A percentile compares a stretch with the other conserved stretches of the same genome.
Evolutionary conservation across 495 filamentous ascomycete genomes (phyloP).

Genomic region (Neurospora pannonica): DNA sequence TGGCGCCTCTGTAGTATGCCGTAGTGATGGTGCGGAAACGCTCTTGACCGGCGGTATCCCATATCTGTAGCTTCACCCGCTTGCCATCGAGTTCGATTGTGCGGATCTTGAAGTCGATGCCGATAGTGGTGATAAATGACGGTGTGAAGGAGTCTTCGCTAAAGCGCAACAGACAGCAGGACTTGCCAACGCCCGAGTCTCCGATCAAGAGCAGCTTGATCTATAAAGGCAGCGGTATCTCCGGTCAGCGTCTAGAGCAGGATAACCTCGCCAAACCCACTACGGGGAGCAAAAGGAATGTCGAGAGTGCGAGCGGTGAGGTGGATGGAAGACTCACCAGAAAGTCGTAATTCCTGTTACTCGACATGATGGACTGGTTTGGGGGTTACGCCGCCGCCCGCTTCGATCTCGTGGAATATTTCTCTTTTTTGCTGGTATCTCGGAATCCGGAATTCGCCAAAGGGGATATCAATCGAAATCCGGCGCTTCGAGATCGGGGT

Average conservation of each 20-base stretch:
- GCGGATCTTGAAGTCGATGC: slow-evolving; percentile 99
- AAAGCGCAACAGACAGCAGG: slow-evolving; percentile 95
- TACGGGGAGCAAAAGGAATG: background rate
- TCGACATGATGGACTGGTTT: slow-evolving; percentile 58
- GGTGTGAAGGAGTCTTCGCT: slow-evolving; percentile 98
- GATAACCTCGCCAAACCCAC: background rate
- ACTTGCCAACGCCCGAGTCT: slow-evolving; percentile 96
- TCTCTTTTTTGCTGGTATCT: background rate
- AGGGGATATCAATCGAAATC: background rate
- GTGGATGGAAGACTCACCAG: slow-evolving; percentile 50
- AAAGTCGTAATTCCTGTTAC: slow-evolving; percentile 97
- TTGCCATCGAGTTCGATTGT: slow-evolving; percentile 98
- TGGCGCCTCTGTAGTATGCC: slow-evolving; percentile 94
- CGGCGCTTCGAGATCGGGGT: background rate
- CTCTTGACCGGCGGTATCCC: slow-evolving; percentile 98
- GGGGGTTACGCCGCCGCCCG: background rate
- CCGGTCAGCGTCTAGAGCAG: slow-evolving; percentile 2
- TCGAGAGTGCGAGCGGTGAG: background rate
- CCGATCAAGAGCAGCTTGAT: slow-evolving; percentile 98
- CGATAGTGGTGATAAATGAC: slow-evolving; percentile 98
- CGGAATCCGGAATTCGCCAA: background rate
- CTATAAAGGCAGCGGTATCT: slow-evolving; percentile 43
- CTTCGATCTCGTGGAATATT: slow-evolving; percentile 10
- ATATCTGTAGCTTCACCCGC: slow-evolving; percentile 97
- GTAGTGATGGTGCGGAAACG: slow-evolving; percentile 98